Conservation (phyloP, 352 stramenopile species). For the Phytophthora quininea region DNA sequence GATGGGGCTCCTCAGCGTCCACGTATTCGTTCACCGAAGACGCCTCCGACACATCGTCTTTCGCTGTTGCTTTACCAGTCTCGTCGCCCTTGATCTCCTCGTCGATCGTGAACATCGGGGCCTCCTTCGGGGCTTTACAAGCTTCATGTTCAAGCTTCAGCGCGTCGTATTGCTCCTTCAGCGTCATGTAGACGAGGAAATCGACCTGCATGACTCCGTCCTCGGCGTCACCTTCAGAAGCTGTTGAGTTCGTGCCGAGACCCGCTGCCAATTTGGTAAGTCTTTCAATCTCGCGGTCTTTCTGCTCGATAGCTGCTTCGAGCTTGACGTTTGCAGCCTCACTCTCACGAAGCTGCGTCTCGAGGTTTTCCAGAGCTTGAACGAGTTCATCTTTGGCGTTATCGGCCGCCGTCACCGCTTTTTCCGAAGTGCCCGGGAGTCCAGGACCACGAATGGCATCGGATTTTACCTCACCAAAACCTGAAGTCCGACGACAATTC, state of each 20-base stretch:
- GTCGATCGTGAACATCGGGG: constrained; percentile 24
- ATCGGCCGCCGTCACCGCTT: constrained; percentile 17
- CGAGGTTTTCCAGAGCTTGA: constrained; percentile 51
- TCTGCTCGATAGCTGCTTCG: constrained; percentile 51
- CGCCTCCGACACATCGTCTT: constrained; percentile 47
- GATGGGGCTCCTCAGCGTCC: constrained; percentile 62
- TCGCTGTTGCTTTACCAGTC: constrained; percentile 1
- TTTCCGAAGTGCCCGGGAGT: constrained; percentile 19
- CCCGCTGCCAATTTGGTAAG: constrained; percentile 46
- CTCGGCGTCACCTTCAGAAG: constrained; percentile 16
- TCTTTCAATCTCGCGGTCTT: constrained; percentile 52
- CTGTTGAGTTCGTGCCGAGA: constrained; percentile 28
- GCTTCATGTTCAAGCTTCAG: constrained; percentile 54
- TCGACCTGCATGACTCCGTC: constrained; percentile 58
- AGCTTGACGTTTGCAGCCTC: constrained; percentile 64
- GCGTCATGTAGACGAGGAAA: constrained; percentile 51
- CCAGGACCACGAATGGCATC: constrained; percentile 29
- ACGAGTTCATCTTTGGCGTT: constrained; percentile 45
- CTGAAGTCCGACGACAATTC: constrained; percentile 21
- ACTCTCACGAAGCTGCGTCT: constrained; percentile 57
- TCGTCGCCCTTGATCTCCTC: constrained; percentile 17
- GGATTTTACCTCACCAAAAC: constrained; percentile 11
- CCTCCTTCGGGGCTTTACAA: constrained; percentile 5
- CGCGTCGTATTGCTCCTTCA: constrained; percentile 59
- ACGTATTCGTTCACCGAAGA: constrained; percentile 64